Conservation (phyloP, 768 basidiomycete genomes). For the Psilocybe azurescens region DNA sequence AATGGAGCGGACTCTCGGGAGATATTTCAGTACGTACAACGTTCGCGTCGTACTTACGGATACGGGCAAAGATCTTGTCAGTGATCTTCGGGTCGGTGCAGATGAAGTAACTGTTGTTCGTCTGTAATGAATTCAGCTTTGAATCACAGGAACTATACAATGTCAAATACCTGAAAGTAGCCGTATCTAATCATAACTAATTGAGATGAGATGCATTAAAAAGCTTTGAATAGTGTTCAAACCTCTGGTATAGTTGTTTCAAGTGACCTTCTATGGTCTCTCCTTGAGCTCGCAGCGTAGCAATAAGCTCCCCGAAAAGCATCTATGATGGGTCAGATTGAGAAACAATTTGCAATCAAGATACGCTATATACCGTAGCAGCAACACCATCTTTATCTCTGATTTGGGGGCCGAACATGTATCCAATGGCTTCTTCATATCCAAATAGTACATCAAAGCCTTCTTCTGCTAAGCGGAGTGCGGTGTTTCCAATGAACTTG, state of each 20-base stretch:
- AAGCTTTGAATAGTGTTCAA: neutral
- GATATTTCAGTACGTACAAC: no score
- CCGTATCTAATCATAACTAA: slow-evolving; percentile 59
- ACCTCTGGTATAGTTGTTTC: slow-evolving; percentile 63
- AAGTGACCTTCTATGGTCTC: slow-evolving; percentile 63
- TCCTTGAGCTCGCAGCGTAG: slow-evolving; percentile 52
- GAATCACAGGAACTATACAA: neutral
- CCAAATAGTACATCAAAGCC: slow-evolving; percentile 82
- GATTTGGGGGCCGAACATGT: slow-evolving; percentile 81
- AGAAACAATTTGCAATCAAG: neutral
- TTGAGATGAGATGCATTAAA: neutral
- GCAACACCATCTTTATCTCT: slow-evolving; percentile 90
- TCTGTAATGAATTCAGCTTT: slow-evolving; percentile 44
- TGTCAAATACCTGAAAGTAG: slow-evolving; percentile 64
- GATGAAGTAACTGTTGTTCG: slow-evolving; percentile 83
- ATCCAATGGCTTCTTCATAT: slow-evolving; percentile 94
- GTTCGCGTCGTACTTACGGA: slow-evolving; percentile 62
- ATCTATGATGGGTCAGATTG: slow-evolving; percentile 44
- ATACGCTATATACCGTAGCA: slow-evolving; percentile 58
- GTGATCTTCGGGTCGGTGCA: slow-evolving; percentile 72
- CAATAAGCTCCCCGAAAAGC: slow-evolving; percentile 71
- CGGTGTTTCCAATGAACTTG: slow-evolving; percentile 90
- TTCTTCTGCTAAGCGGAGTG: slow-evolving; percentile 61
- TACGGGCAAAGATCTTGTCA: slow-evolving; percentile 66
- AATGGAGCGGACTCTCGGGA: no score